phyloP scores from a whole-genome alignment of 768 basidiomycete genomes.

The Tremella yokohamensis region DNA sequence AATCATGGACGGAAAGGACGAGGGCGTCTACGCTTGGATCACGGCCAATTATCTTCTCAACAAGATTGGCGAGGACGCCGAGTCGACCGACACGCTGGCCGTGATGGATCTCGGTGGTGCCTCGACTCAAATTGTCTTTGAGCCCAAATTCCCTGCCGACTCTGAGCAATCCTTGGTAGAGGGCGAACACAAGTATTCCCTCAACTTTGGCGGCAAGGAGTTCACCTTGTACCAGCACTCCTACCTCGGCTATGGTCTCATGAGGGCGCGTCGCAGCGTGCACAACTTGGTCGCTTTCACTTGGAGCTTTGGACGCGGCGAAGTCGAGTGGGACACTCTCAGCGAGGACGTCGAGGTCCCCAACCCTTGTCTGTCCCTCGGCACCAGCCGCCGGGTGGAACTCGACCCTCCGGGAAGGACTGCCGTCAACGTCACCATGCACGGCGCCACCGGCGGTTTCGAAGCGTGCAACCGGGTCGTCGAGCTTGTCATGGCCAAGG shows the following conservation, averaged over 20 bases:
- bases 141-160: conserved; percentile 63
- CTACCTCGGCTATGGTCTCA: conserved; percentile 93
- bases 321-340: conserved; percentile 51
- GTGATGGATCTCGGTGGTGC: conserved; percentile 95
- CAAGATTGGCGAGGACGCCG: conserved; percentile 62
- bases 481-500: conserved; percentile 88
- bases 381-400: conserved; percentile 63
- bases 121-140: conserved; percentile 96
- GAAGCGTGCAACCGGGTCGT: conserved; percentile 79
- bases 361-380: conserved; percentile 78
- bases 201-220: conserved; percentile 67
- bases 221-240: conserved; percentile 93
- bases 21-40: conserved; percentile 98
- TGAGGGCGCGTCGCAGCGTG: conserved; percentile 76
- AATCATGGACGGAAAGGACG: conserved; percentile 93
- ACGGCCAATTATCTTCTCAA: conserved; percentile 89
- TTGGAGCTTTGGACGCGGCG: conserved; percentile 53
- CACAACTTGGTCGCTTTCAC: conserved; percentile 91
- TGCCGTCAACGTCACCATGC: conserved; percentile 72
- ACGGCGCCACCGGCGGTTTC: conserved; percentile 75
- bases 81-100: conserved; percentile 65
- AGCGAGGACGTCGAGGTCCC: conserved; percentile 54
- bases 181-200: conserved; percentile 87
- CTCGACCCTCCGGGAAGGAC: conserved; percentile 57
- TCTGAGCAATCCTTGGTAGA: conserved; percentile 58